These are phyloP conservation scores for Scleroderma bovista DNA, from an alignment of 768 basidiomycete species.

Conservation along the genomic window DNA sequence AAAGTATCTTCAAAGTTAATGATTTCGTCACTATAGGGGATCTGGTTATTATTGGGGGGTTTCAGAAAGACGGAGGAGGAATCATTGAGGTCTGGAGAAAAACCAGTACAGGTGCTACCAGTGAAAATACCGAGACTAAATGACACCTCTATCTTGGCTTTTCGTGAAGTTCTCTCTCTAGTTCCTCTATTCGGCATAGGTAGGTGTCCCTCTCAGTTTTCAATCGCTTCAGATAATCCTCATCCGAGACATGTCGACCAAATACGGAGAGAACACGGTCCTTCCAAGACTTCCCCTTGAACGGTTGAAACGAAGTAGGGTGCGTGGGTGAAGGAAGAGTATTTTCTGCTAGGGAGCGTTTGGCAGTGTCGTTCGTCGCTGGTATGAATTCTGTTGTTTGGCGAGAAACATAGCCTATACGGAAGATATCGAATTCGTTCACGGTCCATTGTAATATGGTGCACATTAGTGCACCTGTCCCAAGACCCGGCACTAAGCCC, in stretches of 20 bases:
- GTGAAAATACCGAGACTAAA: not conserved
- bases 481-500: constrained; percentile 52
- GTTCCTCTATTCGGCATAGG: constrained; percentile 50
- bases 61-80: constrained; percentile 53
- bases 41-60: constrained; percentile 56
- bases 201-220: constrained; percentile 51
- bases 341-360: constrained; percentile 1
- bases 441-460: constrained; percentile 58
- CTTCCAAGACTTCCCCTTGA: constrained; percentile 14
- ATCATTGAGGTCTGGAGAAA: constrained; percentile 55
- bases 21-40: constrained; percentile 44
- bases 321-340: constrained; percentile 4
- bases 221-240: constrained; percentile 62
- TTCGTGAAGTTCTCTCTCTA: constrained; percentile 37
- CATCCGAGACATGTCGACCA: constrained; percentile 52
- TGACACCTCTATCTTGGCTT: constrained; percentile 8
- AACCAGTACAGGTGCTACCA: not conserved
- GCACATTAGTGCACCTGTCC: constrained; percentile 55
- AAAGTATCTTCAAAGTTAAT: constrained; percentile 58
- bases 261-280: constrained; percentile 34
- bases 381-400: constrained; percentile 3
- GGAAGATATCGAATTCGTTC: constrained; percentile 61
- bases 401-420: constrained; percentile 52
- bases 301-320: constrained; percentile 10
- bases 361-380: not conserved